These are phyloP conservation scores for Periconia sp. DNA, from an alignment of 2,329 filamentous ascomycete species.

Conservation along the genomic window DNA sequence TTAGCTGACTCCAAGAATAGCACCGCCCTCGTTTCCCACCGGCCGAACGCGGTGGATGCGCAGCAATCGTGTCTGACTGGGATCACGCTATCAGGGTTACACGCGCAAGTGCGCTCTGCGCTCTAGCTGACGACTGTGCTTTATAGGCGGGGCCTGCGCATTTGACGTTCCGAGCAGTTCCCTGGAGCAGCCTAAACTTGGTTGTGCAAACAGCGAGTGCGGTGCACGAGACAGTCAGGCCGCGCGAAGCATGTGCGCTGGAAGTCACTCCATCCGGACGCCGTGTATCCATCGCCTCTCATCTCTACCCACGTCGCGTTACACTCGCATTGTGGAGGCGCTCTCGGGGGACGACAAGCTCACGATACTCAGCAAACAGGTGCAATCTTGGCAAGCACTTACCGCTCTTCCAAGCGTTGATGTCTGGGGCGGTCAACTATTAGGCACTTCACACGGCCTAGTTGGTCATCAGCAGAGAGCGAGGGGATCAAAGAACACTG, in stretches of 20 bases:
- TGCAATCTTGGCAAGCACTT: conserved; percentile 1
- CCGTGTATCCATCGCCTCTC: too few species aligned
- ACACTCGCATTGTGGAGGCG: neutral
- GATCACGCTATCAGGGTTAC: neutral
- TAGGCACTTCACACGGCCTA: conserved; percentile 3
- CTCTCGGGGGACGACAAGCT: too few species aligned
- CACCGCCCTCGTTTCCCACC: neutral
- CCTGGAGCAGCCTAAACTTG: too few species aligned
- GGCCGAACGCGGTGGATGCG: neutral
- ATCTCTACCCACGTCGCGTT: too few species aligned
- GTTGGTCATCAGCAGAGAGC: conserved; percentile 3
- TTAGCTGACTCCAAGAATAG: neutral
- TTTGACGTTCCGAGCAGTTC: too few species aligned
- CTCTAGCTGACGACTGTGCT: too few species aligned
- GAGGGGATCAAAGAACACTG: neutral
- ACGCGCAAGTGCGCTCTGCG: too few species aligned
- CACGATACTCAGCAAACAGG: neutral
- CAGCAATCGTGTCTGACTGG: neutral
- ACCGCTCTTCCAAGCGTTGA: conserved; percentile 1
- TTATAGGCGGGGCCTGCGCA: too few species aligned
- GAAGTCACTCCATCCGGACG: too few species aligned
- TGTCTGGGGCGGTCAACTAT: neutral
- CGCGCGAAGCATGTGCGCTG: too few species aligned
- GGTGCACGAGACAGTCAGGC: too few species aligned
- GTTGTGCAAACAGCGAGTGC: too few species aligned